Evolutionary conservation across 2,329 filamentous ascomycete species (phyloP), one percentile per base, ranked within the genome.

Genomic region (Mycosphaerelloides madeirae): DNA sequence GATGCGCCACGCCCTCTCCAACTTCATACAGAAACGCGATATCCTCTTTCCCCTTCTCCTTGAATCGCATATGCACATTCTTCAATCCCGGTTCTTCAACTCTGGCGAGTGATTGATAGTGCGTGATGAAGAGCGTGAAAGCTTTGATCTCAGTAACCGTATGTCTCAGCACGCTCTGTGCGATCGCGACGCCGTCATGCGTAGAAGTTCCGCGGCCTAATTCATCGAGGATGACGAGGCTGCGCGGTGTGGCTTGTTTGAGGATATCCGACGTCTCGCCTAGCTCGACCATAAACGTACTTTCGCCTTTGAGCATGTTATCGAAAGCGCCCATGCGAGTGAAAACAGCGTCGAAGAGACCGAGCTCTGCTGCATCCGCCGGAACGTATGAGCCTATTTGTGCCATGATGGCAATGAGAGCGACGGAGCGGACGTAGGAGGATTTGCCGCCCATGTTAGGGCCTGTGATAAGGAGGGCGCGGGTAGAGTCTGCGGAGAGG

Each of bases 381-480:
- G 93, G 93, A 1, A 98, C 89, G 65, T 90, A 98, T 29, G 87
- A 94, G 39, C 93, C 93, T 52, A 96, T 85, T 63, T 98, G 93
- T 6, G 88, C 89, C 72, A 98, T 90, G 59, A 98, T 90, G 37
- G 85, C 80, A 51, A 97, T 88, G 6, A 98, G 80, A 8, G 93
- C 91, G 34, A 95, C 82, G 54, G 90, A 87, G 41, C 93, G 87
- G 16, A 98, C 91, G 65, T 95, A 98, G 46, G 85, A 93, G n/a
- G 88, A 95, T 64, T 98, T 98, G 44, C 93, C 93, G 59, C 93
- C 93, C 93, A 98, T 98, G 70, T 98, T 98, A 22, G 93, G 93
- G 0, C 93, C 93, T 0, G 93, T 98, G 58, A 98, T 84, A 44
- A 97, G 83, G 55, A 96, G 79, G 2, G 88, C 87, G 5, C 86